Evolutionary conservation across 352 stramenopile genomes (phyloP).

Genomic region (Blastocystis sp.): DNA sequence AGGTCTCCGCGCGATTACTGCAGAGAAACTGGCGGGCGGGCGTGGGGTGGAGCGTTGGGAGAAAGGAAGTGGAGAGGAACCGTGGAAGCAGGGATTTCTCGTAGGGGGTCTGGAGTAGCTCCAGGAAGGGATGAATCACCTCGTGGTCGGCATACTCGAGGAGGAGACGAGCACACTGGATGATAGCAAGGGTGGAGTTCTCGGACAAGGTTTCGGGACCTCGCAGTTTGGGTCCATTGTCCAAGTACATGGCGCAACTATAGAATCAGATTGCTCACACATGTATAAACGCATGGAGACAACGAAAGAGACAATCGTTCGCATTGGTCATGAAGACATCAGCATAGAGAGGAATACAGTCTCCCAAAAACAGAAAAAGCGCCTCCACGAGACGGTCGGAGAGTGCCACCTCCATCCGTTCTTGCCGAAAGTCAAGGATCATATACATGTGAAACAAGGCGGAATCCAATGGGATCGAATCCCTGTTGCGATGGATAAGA

Average conservation of each 20-base stretch:
- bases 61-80: background rate
- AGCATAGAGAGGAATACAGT: background rate
- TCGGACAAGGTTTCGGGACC: background rate
- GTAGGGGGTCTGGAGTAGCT: background rate
- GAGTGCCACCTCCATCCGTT: background rate
- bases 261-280: background rate
- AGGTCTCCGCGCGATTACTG: background rate
- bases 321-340: background rate
- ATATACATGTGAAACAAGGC: constrained; percentile 41
- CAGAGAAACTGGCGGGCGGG: background rate
- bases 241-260: constrained; percentile 34
- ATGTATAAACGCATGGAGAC: background rate
- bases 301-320: constrained; percentile 12
- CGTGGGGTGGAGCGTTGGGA: background rate
- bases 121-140: background rate
- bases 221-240: background rate
- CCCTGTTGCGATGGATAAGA: background rate
- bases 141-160: background rate
- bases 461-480: background rate
- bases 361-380: background rate
- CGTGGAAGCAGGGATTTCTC: background rate
- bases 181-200: constrained; percentile 18
- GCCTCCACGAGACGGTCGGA: background rate
- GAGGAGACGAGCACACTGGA: background rate
- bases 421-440: constrained; percentile 19